Conservation (phyloP, 768 basidiomycete genomes). For the Mycena filopes region DNA sequence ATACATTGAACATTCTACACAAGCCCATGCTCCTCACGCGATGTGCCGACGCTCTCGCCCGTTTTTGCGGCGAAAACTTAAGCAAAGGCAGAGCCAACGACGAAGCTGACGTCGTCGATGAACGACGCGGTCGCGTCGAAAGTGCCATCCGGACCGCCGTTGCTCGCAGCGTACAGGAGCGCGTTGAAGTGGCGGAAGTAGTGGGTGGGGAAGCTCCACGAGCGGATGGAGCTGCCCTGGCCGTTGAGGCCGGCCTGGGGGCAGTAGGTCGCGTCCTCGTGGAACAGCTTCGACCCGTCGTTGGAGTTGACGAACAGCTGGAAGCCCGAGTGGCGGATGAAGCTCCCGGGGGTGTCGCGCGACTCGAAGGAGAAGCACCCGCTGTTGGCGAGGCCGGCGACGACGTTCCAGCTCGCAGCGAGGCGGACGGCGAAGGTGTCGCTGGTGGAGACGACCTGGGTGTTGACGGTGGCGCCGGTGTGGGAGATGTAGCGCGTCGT, state of each 20-base stretch:
- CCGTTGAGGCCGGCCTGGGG: constrained; percentile 20
- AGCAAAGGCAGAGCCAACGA: constrained; percentile 18
- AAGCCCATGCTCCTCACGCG: too few species aligned
- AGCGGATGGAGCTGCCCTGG: constrained; percentile 21
- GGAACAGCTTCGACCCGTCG: constrained; percentile 19
- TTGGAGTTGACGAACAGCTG: constrained; percentile 11
- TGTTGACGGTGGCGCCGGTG: constrained; percentile 23
- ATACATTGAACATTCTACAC: too few species aligned
- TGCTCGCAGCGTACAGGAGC: constrained; percentile 3
- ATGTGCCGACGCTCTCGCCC: constrained; percentile 1
- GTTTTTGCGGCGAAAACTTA: constrained; percentile 8
- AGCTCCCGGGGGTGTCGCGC: constrained; percentile 22
- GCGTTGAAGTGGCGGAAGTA: constrained; percentile 21
- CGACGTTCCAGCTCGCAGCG: constrained; percentile 25
- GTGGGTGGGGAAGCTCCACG: constrained; percentile 19
- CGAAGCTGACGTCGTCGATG: constrained; percentile 15
- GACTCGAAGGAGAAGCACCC: constrained; percentile 22
- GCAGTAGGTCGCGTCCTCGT: constrained; percentile 23
- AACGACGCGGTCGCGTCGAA: constrained; percentile 16
- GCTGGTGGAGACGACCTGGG: constrained; percentile 16
- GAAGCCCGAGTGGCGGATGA: constrained; percentile 14
- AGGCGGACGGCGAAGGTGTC: constrained; percentile 4
- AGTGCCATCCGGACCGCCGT: constrained; percentile 2
- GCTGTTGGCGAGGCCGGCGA: constrained; percentile 20
- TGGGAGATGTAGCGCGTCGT: constrained; percentile 23